Evolutionary conservation across 2,329 filamentous ascomycete genomes (phyloP).

Genomic region (Mycosphaerelloides madeirae): DNA sequence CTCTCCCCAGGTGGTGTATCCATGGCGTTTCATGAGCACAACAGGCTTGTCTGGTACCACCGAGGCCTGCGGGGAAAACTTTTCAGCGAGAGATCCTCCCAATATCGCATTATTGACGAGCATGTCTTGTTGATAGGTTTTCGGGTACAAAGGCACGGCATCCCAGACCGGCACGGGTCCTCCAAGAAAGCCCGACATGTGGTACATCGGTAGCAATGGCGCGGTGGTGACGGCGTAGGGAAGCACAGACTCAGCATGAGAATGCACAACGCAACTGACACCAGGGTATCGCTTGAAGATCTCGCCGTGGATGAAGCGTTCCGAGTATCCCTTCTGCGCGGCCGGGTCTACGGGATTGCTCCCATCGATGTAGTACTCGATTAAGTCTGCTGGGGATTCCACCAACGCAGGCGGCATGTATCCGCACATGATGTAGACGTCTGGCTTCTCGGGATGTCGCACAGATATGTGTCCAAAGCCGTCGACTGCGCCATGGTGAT

Average conservation of each 20-base stretch:
- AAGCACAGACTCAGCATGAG: constrained; percentile 42
- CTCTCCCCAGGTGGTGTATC: constrained; percentile 38
- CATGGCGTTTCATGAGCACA: constrained; percentile 45
- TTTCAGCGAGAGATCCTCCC: constrained; percentile 18
- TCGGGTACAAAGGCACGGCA: constrained; percentile 17
- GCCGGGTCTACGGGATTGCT: constrained; percentile 39
- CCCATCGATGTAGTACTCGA: constrained; percentile 44
- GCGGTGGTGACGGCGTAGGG: constrained; percentile 39
- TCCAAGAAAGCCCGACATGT: constrained; percentile 45
- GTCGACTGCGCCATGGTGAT: constrained; percentile 49
- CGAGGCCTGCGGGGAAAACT: constrained; percentile 12
- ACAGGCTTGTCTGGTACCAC: constrained; percentile 28
- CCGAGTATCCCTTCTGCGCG: constrained; percentile 38
- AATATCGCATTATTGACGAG: constrained; percentile 20
- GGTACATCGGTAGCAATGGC: constrained; percentile 37
- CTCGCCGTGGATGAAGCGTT: constrained; percentile 47
- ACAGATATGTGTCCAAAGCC: constrained; percentile 54
- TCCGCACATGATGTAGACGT: constrained; percentile 47
- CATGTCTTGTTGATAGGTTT: constrained; percentile 20
- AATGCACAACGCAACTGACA: constrained; percentile 42
- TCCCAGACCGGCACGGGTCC: too few species aligned
- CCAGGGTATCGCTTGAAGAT: constrained; percentile 40
- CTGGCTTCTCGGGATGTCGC: constrained; percentile 44
- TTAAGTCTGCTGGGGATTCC: constrained; percentile 40
- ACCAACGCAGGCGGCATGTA: constrained; percentile 47